Evolutionary conservation across 192 early-diverging fungal species (phyloP).

Genomic region (Pilobolus umbonatus): DNA sequence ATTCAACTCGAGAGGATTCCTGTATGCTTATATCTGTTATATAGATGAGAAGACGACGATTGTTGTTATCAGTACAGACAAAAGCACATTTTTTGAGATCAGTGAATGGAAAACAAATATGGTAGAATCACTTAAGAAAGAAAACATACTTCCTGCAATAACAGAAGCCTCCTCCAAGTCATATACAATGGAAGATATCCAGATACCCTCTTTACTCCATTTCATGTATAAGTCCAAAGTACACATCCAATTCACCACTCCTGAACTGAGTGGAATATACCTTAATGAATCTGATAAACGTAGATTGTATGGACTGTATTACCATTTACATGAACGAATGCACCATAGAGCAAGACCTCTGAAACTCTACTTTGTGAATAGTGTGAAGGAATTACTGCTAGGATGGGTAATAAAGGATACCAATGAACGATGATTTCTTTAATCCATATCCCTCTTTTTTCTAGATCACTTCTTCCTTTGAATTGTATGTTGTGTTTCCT

Average conservation of each 20-base stretch:
- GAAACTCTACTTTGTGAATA: constrained; percentile 49
- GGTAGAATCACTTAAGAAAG: constrained; percentile 44
- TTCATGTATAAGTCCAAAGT: constrained; percentile 65
- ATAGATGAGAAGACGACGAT: constrained; percentile 69
- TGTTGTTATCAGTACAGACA: constrained; percentile 70
- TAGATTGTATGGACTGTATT: constrained; percentile 56
- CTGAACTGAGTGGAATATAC: constrained; percentile 56
- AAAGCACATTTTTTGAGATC: constrained; percentile 81
- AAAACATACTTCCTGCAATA: constrained; percentile 35
- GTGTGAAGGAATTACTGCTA: constrained; percentile 49
- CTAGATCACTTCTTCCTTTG: constrained; percentile 60
- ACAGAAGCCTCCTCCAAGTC: constrained; percentile 41
- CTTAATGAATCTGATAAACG: constrained; percentile 43
- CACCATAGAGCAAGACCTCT: constrained; percentile 46
- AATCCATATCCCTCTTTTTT: constrained; percentile 2
- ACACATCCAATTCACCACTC: constrained; percentile 64
- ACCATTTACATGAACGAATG: constrained; percentile 53
- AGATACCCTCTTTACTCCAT: constrained; percentile 63
- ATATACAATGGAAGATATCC: constrained; percentile 54
- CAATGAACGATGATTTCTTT: not conserved
- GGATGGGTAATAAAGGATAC: constrained; percentile 51
- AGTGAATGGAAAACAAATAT: constrained; percentile 62
- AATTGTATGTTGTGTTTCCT: constrained; percentile 65
- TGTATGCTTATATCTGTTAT: constrained; percentile 85
- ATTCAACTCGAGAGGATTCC: constrained; percentile 82